Conservation (phyloP, 352 stramenopile species). For the Globisporangium yorkense region DNA sequence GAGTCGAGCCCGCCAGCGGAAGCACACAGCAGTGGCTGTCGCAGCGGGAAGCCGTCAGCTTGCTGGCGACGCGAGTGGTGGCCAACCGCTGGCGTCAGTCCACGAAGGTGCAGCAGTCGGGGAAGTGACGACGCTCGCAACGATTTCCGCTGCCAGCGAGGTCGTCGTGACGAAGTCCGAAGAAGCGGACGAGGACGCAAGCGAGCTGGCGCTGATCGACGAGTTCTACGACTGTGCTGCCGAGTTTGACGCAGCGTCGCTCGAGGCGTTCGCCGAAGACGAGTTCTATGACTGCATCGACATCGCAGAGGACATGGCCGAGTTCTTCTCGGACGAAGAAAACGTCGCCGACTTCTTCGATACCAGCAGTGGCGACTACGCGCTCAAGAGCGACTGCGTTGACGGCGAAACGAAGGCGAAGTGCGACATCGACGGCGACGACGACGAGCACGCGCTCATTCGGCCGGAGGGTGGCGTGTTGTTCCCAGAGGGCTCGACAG, state of each 20-base stretch:
- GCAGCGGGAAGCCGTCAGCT: constrained; percentile 3
- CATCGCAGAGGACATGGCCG: constrained; percentile 46
- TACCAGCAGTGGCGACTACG: background rate
- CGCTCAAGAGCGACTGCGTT: constrained; percentile 4
- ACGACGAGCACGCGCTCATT: background rate
- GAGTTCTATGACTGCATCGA: constrained; percentile 84
- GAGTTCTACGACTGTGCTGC: constrained; percentile 80
- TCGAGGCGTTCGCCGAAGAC: constrained; percentile 73
- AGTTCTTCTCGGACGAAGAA: constrained; percentile 63
- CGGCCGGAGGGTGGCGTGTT: constrained; percentile 3
- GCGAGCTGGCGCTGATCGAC: constrained; percentile 46
- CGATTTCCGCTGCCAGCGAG: background rate
- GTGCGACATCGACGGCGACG: background rate
- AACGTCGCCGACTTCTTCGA: constrained; percentile 25
- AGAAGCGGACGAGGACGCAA: background rate
- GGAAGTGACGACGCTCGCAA: background rate
- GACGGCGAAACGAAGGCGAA: constrained; percentile 8
- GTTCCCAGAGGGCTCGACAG: constrained; percentile 54
- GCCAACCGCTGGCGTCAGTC: background rate
- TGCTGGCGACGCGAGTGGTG: no score
- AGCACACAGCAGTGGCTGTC: constrained; percentile 12
- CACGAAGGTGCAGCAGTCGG: background rate
- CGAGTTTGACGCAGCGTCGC: constrained; percentile 42
- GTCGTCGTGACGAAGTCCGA: background rate
- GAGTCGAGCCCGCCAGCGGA: background rate